Evolutionary conservation across 106 monocot species (phyloP).

Genomic region (Chionographis japonica): DNA sequence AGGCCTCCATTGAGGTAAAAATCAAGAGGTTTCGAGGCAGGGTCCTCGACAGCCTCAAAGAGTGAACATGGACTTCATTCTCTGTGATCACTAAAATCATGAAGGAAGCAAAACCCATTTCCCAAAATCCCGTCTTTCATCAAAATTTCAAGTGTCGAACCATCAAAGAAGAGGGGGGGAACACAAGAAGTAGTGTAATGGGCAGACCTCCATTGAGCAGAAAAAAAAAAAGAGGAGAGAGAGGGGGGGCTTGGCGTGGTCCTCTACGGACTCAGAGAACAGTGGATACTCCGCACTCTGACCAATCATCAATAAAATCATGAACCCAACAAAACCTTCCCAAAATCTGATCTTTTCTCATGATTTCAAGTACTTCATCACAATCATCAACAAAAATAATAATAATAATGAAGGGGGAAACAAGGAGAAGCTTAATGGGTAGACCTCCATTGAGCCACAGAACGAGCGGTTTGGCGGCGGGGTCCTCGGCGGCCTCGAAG

Average conservation of each 20-base stretch:
- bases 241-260: no score
- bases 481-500: constrained; percentile 85
- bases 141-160: neutral
- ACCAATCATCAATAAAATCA: no score
- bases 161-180: neutral
- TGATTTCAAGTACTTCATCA: neutral
- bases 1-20: no score
- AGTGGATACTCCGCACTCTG: no score
- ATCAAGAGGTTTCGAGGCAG: no score
- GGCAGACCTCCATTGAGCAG: no score
- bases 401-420: neutral
- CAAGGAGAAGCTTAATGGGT: neutral
- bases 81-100: no score
- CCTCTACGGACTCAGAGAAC: no score
- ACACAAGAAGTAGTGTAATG: neutral
- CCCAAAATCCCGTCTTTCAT: constrained; percentile 12
- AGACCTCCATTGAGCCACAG: constrained; percentile 98
- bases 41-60: no score
- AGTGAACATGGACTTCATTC: no score
- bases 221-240: no score
- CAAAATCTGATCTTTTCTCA: constrained; percentile 11
- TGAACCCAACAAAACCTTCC: no score
- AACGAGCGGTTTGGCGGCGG: constrained; percentile 73
- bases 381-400: neutral
- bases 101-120: constrained; percentile 4